phyloP scores from a whole-genome alignment of 106 monocot species.

The Gastrodia elata region DNA sequence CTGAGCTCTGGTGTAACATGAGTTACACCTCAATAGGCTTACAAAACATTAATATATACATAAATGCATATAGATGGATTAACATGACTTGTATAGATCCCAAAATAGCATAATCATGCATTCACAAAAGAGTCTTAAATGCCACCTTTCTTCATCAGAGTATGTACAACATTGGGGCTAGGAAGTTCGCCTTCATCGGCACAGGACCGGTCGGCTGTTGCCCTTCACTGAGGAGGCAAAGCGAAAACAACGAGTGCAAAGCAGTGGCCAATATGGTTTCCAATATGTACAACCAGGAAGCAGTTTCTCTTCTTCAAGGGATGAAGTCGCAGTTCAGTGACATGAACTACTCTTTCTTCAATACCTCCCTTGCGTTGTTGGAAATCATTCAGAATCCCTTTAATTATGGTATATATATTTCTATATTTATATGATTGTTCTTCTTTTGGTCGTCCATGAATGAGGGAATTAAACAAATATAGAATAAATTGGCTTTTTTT shows the following conservation, averaged over 20 bases:
- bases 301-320: slow-evolving; percentile 14
- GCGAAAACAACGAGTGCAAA: slow-evolving; percentile 20
- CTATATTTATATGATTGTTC: not conserved
- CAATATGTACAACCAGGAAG: slow-evolving; percentile 22
- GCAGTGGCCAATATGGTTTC: slow-evolving; percentile 31
- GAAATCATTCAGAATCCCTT: slow-evolving; percentile 23
- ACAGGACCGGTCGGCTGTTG: slow-evolving; percentile 39
- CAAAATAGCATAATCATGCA: too few relatives aligned
- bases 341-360: slow-evolving; percentile 53
- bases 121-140: not conserved
- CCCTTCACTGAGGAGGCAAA: slow-evolving; percentile 26
- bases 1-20: too few relatives aligned
- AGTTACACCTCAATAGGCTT: too few relatives aligned
- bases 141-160: slow-evolving; percentile 14
- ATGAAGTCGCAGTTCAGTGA: slow-evolving; percentile 35
- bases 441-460: not conserved
- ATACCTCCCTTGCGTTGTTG: slow-evolving; percentile 21
- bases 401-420: slow-evolving; percentile 20
- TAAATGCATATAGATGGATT: too few relatives aligned
- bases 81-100: too few relatives aligned
- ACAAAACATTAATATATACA: too few relatives aligned
- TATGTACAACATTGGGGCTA: slow-evolving; percentile 43
- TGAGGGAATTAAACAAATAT: not conserved
- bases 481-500: not conserved
- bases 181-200: slow-evolving; percentile 33